Percentiles rank a stretch among this genome's conserved stretches.
Evolutionary conservation across 2,329 filamentous ascomycete genomes (phyloP).

Genomic region (Fusarium falciforme): DNA sequence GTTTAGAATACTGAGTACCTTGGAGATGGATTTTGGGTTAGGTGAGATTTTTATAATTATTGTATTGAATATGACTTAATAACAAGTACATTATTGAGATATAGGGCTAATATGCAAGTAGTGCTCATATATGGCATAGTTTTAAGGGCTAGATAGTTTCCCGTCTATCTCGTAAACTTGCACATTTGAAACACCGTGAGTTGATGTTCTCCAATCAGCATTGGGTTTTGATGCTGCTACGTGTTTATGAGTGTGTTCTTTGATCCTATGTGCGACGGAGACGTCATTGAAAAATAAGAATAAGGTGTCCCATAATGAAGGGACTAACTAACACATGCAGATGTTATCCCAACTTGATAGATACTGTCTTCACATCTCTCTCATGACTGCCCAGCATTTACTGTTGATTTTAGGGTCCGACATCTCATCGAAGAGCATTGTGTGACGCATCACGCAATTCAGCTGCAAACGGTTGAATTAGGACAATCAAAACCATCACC

Average conservation of each 20-base stretch:
- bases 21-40: too few relatives aligned
- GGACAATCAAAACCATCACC: not conserved
- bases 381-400: not conserved
- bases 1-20: not conserved
- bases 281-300: too few relatives aligned
- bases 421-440: not conserved
- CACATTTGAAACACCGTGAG: not conserved
- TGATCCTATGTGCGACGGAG: too few relatives aligned
- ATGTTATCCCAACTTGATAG: not conserved
- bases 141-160: not conserved
- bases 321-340: not conserved
- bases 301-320: too few relatives aligned
- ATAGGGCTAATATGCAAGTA: too few relatives aligned
- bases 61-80: not conserved
- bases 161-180: not conserved
- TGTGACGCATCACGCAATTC: not conserved
- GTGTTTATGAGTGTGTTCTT: too few relatives aligned
- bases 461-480: not conserved
- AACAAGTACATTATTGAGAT: too few relatives aligned
- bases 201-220: not conserved
- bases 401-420: not conserved
- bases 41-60: not conserved
- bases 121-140: not conserved
- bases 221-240: too few relatives aligned
- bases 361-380: not conserved